Base-by-base conservation (phyloP, 805 yeast genomes). In the Wickerhamiella qilinensis region DNA sequence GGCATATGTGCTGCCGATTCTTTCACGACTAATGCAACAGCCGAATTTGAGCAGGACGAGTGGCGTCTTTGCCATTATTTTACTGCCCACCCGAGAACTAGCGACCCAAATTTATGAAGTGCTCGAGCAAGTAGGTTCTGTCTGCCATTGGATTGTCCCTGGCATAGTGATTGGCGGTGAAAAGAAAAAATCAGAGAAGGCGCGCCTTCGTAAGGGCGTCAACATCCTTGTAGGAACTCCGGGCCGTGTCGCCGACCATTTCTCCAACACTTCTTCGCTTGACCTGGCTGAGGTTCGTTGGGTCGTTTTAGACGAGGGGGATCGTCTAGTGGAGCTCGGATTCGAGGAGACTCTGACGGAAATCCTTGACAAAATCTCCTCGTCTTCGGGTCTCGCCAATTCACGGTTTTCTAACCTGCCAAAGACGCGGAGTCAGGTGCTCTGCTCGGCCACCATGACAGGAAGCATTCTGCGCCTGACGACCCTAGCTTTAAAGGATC, bases 81-180 rank as follows among this genome's bases (percentile, higher is more conserved):
- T 91, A 45, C 78, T 93, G 0, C 99, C 99, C 7, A 91, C 99
- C 0, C 71, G 99, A 57, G 99, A 91, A 58, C 67, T 91, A 52
- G 94, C 97, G 0, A 72, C 74, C 4, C 99, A 91, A 58, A 85
- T 88, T 37, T 79, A 81, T 52, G 64, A 78, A 4, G 94, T 86
- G 3, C 65, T 85, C 42, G 88, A 81, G 48, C 65, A 73, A 2
- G 57, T 91, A 24, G 67, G 77, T 30, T 68, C 79, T 39, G 73
- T 86, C 53, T 78, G 88, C 54, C 93, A 82, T 53, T 73, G 80
- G 57, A 69, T 91, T 32, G 98, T 93, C 4, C 96, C 98, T 1
- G 94, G 97, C 30, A 73, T 86, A 30, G 93, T 91, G 20, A 85
- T 85, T 60, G 99, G 99, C 53, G 99, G 99, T 44, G 99, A 91